These are phyloP conservation scores for Fusarium sp. DNA, from an alignment of 2,329 filamentous ascomycete genomes.

Conservation along the genomic window DNA sequence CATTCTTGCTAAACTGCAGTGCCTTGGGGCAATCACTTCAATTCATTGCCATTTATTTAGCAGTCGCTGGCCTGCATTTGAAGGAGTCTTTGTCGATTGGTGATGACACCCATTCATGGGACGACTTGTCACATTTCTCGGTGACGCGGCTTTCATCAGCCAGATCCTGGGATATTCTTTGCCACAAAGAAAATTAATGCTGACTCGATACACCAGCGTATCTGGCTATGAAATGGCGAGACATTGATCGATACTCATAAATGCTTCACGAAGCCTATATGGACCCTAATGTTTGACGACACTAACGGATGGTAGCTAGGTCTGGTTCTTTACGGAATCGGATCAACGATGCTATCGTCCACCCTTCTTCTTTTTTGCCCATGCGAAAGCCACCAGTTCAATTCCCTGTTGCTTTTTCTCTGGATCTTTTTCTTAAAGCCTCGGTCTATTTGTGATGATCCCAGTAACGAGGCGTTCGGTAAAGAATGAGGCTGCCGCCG, in stretches of 20 bases:
- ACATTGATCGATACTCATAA: background rate
- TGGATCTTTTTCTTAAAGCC: background rate
- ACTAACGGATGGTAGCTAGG: conserved; percentile 20
- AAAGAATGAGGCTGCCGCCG: background rate
- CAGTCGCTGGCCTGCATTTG: background rate
- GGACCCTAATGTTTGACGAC: fast-evolving
- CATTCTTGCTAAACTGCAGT: background rate
- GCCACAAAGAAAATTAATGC: background rate
- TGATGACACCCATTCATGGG: background rate
- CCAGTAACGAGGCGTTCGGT: background rate
- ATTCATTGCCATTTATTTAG: background rate
- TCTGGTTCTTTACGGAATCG: conserved; percentile 12
- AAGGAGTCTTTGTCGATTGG: background rate
- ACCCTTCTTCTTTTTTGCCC: background rate
- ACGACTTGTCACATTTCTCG: background rate
- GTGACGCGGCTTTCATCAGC: background rate
- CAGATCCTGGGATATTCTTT: background rate
- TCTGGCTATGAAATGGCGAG: no score
- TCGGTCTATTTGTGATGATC: background rate
- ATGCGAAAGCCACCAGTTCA: background rate
- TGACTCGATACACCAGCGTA: background rate
- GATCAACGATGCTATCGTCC: conserved; percentile 28
- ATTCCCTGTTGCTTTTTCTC: background rate
- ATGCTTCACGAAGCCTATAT: background rate
- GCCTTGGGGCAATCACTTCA: background rate